phyloP scores from a whole-genome alignment of 2,329 filamentous ascomycete species.

The Aspergillus pseudoterreus region DNA sequence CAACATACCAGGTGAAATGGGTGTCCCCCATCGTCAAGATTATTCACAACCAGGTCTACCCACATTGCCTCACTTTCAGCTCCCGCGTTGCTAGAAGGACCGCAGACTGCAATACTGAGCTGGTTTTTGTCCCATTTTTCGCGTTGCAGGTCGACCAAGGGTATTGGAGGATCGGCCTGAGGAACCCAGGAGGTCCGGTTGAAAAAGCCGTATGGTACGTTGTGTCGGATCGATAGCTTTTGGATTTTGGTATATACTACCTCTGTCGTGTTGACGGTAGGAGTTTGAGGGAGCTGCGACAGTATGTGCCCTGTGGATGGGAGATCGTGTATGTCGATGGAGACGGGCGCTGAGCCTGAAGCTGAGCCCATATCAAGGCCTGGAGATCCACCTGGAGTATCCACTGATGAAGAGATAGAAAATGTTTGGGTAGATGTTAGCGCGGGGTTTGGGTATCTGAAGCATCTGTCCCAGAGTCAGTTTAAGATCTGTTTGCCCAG shows the following conservation, averaged over 20 bases:
- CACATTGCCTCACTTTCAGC: constrained; percentile 22
- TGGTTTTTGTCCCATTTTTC: constrained; percentile 43
- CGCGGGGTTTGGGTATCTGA: constrained; percentile 45
- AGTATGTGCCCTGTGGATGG: constrained; percentile 26
- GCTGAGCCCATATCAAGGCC: not conserved
- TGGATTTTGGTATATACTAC: constrained; percentile 47
- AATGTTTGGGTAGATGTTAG: constrained; percentile 39
- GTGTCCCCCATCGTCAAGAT: constrained; percentile 49
- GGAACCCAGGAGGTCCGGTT: constrained; percentile 47
- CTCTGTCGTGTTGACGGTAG: constrained; percentile 27
- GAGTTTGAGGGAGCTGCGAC: constrained; percentile 21
- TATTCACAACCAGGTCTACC: constrained; percentile 50
- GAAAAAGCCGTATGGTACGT: constrained; percentile 46
- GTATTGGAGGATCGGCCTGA: constrained; percentile 31
- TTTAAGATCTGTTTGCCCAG: not conserved
- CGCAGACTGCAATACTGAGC: constrained; percentile 29
- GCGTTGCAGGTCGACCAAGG: constrained; percentile 33
- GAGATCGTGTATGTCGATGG: constrained; percentile 25
- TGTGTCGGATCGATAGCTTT: constrained; percentile 41
- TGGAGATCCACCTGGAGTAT: not conserved
- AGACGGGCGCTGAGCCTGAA: not conserved
- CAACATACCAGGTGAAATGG: constrained; percentile 48
- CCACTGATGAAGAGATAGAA: constrained; percentile 14
- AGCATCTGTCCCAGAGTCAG: constrained; percentile 29
- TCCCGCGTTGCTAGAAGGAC: too few relatives aligned